A percentile compares a stretch with the other conserved stretches of the same genome.
phyloP scores from a whole-genome alignment of 192 early-diverging fungal genomes.

The Coemansia sp. region DNA sequence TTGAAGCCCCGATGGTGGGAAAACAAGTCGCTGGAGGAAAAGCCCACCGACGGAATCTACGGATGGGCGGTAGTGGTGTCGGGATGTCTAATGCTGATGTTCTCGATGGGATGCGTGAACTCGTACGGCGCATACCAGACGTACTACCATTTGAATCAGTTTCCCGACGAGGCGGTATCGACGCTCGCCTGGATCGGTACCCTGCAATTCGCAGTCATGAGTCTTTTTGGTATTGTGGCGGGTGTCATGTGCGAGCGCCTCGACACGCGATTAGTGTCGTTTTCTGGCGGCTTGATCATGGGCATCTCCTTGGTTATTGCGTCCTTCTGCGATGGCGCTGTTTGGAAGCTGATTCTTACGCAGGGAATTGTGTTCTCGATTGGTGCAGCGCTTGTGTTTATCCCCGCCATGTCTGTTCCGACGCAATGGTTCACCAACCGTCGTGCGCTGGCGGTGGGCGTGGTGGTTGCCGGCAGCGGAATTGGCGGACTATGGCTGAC shows the following conservation, averaged over 20 bases:
- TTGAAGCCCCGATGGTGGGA: conserved; percentile 41
- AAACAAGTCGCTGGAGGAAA: conserved; percentile 33
- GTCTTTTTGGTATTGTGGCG: conserved; percentile 41
- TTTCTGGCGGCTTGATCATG: conserved; percentile 57
- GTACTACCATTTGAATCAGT: conserved; percentile 36
- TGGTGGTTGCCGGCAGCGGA: conserved; percentile 57
- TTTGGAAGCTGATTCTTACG: conserved; percentile 64
- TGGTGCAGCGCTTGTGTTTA: conserved; percentile 53
- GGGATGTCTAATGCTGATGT: conserved; percentile 52
- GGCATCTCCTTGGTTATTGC: conserved; percentile 52
- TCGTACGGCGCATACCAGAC: conserved; percentile 59
- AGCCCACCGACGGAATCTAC: conserved; percentile 41
- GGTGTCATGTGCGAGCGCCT: conserved; percentile 58
- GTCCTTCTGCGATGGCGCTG: conserved; percentile 55
- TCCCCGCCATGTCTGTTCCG: conserved; percentile 57
- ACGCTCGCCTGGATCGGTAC: conserved; percentile 58
- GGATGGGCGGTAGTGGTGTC: conserved; percentile 59
- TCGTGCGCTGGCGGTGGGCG: conserved; percentile 55
- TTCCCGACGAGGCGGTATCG: conserved; percentile 42
- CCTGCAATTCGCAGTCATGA: conserved; percentile 55
- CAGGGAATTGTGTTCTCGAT: conserved; percentile 60
- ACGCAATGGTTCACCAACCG: conserved; percentile 59
- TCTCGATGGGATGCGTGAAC: conserved; percentile 59
- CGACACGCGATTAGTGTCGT: conserved; percentile 52
- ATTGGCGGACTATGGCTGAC: conserved; percentile 58